Conservation (phyloP, 495 filamentous ascomycete genomes). For the Sphaerosporella brunnea region DNA sequence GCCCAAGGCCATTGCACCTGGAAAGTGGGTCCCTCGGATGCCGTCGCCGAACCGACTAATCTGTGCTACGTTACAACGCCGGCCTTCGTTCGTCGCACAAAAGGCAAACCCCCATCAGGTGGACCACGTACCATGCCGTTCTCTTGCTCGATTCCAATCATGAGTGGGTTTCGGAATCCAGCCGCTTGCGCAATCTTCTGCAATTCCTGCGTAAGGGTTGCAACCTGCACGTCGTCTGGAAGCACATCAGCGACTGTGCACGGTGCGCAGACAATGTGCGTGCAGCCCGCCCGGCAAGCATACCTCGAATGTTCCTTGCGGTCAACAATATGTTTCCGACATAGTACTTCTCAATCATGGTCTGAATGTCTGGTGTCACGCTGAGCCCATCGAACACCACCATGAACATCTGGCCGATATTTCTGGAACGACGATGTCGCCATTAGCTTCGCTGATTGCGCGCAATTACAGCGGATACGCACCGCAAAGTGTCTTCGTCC, state of each 20-base stretch:
- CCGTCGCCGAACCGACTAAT: conserved; percentile 26
- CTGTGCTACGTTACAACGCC: conserved; percentile 20
- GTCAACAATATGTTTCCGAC: conserved; percentile 25
- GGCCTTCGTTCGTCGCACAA: conserved; percentile 11
- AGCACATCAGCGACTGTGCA: neutral
- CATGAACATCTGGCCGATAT: conserved; percentile 27
- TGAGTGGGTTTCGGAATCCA: conserved; percentile 26
- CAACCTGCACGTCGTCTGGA: conserved; percentile 22
- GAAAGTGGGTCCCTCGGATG: conserved; percentile 26
- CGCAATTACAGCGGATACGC: neutral
- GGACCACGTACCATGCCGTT: conserved; percentile 26
- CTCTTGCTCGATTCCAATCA: conserved; percentile 28
- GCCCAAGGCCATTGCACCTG: conserved; percentile 26
- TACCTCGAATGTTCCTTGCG: conserved; percentile 24
- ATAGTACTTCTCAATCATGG: conserved; percentile 27
- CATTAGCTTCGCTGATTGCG: neutral
- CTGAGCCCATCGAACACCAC: conserved; percentile 24
- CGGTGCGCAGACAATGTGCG: neutral
- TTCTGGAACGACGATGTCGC: conserved; percentile 7
- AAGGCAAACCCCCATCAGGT: neutral
- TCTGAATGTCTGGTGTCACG: conserved; percentile 26
- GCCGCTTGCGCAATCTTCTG: conserved; percentile 25
- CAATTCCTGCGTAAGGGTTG: conserved; percentile 24
- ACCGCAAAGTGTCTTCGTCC: no score
- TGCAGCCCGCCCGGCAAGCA: neutral